phyloP scores from a whole-genome alignment of 805 yeast genomes.

The Candida boleticola region DNA sequence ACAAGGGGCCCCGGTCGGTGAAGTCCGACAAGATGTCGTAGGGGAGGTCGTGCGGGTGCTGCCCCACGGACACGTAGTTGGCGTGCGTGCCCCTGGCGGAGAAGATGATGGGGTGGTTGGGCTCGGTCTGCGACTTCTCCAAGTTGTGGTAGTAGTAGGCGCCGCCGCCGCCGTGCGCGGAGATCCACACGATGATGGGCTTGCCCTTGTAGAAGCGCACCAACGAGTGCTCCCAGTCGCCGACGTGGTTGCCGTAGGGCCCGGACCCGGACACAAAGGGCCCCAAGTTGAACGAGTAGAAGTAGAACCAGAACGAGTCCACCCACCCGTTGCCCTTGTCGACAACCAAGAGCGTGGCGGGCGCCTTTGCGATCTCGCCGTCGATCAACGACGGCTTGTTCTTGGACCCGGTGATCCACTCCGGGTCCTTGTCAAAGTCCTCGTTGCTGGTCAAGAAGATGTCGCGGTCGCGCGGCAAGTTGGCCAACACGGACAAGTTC shows the following conservation, averaged over 20 bases:
- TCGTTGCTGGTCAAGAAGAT: conserved; percentile 63
- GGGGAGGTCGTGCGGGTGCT: conserved; percentile 93
- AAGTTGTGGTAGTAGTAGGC: conserved; percentile 78
- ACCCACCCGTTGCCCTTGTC: conserved; percentile 95
- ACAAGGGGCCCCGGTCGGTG: conserved; percentile 90
- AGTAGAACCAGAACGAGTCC: conserved; percentile 95
- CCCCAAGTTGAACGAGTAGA: conserved; percentile 90
- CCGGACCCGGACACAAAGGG: conserved; percentile 98
- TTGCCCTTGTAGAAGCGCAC: conserved; percentile 79
- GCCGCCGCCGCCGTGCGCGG: conserved; percentile 97
- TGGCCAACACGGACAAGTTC: conserved; percentile 31
- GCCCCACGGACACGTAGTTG: conserved; percentile 93
- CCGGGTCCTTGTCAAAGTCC: conserved; percentile 71
- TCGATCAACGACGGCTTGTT: conserved; percentile 68
- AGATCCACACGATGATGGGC: conserved; percentile 90
- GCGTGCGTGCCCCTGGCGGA: conserved; percentile 97
- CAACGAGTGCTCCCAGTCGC: conserved; percentile 96
- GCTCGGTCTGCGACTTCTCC: conserved; percentile 53
- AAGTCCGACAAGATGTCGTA: conserved; percentile 87
- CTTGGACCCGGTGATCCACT: conserved; percentile 76
- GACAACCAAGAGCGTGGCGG: conserved; percentile 76
- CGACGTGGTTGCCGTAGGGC: conserved; percentile 95
- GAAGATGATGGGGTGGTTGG: conserved; percentile 68
- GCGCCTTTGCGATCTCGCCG: conserved; percentile 73
- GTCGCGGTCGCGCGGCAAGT: conserved; percentile 24